Evolutionary conservation across 1,139 yeast genomes (phyloP).

Genomic region (Debaryomyces udenii): DNA sequence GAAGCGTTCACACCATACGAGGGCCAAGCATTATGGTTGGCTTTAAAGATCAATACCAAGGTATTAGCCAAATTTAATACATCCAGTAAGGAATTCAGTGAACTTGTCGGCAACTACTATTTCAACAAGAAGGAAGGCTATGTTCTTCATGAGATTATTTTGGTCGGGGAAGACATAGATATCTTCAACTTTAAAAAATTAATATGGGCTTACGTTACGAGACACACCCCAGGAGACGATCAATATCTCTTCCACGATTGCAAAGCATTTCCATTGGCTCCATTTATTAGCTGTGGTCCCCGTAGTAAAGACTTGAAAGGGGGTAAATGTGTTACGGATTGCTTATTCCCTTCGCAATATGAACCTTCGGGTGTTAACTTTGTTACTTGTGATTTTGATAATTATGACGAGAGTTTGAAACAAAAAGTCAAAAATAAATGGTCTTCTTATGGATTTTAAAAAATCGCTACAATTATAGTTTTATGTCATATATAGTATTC

Average conservation of each 20-base stretch:
- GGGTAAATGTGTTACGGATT: slow-evolving; percentile 22
- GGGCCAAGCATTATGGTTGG: slow-evolving; percentile 22
- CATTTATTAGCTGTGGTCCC: slow-evolving; percentile 19
- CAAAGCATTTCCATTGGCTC: slow-evolving; percentile 20
- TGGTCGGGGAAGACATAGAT: slow-evolving; percentile 24
- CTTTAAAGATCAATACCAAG: slow-evolving; percentile 17
- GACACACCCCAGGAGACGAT: slow-evolving; percentile 22
- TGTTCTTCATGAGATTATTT: slow-evolving; percentile 19
- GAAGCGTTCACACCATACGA: slow-evolving; percentile 23
- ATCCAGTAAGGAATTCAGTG: slow-evolving; percentile 16
- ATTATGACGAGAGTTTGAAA: slow-evolving; percentile 2
- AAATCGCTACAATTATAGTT: too few relatives aligned
- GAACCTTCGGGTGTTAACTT: slow-evolving; percentile 12
- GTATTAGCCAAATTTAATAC: slow-evolving; percentile 18
- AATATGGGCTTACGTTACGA: slow-evolving; percentile 23
- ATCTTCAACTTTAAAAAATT: slow-evolving; percentile 21
- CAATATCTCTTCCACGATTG: slow-evolving; percentile 18
- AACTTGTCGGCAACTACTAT: slow-evolving; percentile 17
- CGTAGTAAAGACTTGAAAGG: slow-evolving; percentile 17
- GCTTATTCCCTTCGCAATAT: slow-evolving; percentile 19
- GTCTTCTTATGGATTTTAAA: slow-evolving; percentile 1
- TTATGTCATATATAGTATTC: too few relatives aligned
- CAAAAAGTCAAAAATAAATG: slow-evolving; percentile 1
- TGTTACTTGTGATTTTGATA: slow-evolving; percentile 16
- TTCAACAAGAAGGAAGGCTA: slow-evolving; percentile 15